Conservation (phyloP, 345 rosid genomes). For the Eucalyptus erythrocorys region DNA sequence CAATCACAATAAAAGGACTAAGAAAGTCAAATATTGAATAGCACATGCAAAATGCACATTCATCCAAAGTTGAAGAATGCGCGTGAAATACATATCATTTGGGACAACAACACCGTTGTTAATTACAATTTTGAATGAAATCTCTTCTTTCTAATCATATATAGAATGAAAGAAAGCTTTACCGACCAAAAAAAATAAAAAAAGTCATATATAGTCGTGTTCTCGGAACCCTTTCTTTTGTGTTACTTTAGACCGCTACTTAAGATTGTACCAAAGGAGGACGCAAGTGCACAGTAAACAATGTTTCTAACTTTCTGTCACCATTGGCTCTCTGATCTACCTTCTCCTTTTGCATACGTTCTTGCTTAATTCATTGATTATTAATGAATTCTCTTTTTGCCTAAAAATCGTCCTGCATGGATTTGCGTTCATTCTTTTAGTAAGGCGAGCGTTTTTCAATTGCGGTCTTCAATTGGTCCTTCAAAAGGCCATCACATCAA, state of each 20-base stretch:
- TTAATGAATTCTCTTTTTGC: background rate
- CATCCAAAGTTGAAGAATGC: background rate
- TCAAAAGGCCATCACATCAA: too few species aligned
- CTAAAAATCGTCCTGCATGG: too few species aligned
- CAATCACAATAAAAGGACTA: too few species aligned
- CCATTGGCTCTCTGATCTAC: too few species aligned
- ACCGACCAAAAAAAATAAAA: too few species aligned
- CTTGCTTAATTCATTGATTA: background rate
- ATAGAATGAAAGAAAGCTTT: too few species aligned
- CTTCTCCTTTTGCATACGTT: background rate
- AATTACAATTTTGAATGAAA: background rate
- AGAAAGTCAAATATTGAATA: too few species aligned
- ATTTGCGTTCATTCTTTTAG: background rate
- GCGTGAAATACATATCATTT: background rate
- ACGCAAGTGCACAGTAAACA: background rate
- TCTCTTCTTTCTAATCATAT: background rate
- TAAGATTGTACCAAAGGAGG: background rate
- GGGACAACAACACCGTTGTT: background rate
- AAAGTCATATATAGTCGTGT: background rate
- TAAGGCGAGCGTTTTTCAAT: background rate
- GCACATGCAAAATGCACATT: too few species aligned
- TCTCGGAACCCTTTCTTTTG: background rate
- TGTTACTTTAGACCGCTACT: background rate
- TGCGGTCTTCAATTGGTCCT: too few species aligned
- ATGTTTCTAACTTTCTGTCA: too few species aligned